These are phyloP conservation scores for Penicillium sp. DNA, from an alignment of 2,329 filamentous ascomycete genomes.

Conservation along the genomic window DNA sequence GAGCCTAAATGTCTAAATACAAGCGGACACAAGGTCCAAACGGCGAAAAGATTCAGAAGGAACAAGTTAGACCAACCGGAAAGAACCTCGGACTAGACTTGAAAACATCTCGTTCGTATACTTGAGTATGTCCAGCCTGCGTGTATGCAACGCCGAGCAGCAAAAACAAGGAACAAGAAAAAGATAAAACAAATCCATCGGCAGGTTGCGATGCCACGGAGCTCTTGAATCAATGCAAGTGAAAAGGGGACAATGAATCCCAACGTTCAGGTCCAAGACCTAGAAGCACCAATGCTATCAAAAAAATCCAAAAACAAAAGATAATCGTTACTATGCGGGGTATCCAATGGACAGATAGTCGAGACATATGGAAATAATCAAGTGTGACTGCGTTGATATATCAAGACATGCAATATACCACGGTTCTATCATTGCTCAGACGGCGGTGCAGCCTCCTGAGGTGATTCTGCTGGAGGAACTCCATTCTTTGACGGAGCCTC, in stretches of 20 bases:
- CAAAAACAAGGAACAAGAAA: constrained; percentile 1
- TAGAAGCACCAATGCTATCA: constrained; percentile 1
- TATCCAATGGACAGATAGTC: constrained; percentile 30
- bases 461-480: neutral
- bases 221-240: neutral
- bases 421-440: neutral
- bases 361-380: constrained; percentile 21
- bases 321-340: constrained; percentile 28
- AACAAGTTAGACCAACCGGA: neutral
- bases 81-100: neutral
- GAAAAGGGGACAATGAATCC: neutral
- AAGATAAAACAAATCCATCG: neutral
- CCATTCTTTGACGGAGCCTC: neutral
- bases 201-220: neutral
- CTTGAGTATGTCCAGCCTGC: constrained; percentile 19
- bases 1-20: neutral
- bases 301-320: constrained; percentile 3
- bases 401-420: neutral
- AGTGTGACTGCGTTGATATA: neutral
- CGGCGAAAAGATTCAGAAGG: neutral
- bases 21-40: neutral
- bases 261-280: neutral
- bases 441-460: neutral
- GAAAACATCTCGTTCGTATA: constrained; percentile 21
- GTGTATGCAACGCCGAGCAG: constrained; percentile 3